phyloP scores from a whole-genome alignment of 2,329 filamentous ascomycete species.

The Colletotrichum tropicicola region DNA sequence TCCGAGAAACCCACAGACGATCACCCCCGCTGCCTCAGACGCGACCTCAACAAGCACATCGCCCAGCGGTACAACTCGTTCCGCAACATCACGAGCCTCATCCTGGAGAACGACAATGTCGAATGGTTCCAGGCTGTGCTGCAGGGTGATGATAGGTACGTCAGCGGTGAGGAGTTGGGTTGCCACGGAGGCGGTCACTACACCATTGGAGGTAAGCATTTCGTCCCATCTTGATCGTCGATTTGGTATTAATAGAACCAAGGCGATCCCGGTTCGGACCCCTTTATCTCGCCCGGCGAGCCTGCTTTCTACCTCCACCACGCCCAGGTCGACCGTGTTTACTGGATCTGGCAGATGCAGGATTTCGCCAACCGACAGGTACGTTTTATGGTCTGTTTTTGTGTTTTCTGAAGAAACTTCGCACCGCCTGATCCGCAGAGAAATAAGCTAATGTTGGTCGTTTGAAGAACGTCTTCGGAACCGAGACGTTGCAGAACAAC shows the following conservation, averaged over 20 bases:
- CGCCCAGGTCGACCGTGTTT: constrained; percentile 53
- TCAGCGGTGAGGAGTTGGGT: constrained; percentile 40
- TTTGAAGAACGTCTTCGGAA: constrained; percentile 44
- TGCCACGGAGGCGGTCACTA: constrained; percentile 52
- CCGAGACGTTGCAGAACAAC: constrained; percentile 50
- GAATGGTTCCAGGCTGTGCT: constrained; percentile 44
- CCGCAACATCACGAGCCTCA: constrained; percentile 37
- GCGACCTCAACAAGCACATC: constrained; percentile 40
- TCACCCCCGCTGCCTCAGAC: constrained; percentile 52
- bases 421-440: too few species aligned
- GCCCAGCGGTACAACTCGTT: constrained; percentile 29
- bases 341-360: constrained; percentile 57
- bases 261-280: constrained; percentile 56
- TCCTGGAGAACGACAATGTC: constrained; percentile 35
- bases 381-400: neutral
- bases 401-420: too few species aligned
- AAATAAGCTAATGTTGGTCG: neutral
- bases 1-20: constrained; percentile 39
- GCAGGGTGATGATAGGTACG: constrained; percentile 42
- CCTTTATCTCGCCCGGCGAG: constrained; percentile 53
- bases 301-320: constrained; percentile 57
- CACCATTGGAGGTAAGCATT: constrained; percentile 38
- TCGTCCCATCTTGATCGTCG: neutral
- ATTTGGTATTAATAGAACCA: neutral
- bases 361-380: constrained; percentile 47